Base-by-base conservation (phyloP, 2,329 filamentous ascomycete species). In the Apiospora phragmitis region DNA sequence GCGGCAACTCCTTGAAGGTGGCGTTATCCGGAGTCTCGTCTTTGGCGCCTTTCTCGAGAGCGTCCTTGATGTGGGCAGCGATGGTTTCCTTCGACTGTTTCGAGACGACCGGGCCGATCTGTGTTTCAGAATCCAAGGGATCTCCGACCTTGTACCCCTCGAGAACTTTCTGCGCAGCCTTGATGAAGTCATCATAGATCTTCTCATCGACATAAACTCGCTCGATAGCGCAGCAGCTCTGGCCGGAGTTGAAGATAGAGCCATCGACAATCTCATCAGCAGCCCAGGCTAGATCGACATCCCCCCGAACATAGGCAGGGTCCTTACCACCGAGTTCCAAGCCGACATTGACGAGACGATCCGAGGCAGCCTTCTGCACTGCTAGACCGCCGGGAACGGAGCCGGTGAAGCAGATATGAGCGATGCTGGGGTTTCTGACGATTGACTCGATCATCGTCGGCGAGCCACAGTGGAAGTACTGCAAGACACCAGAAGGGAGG, bases 181-280 rank as follows among this genome's bases (percentile, higher is more conserved):
- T 86, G 68, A 98, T 87, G 77, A 98, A 98, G 16, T 89, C 84
- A 77, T 97, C 94, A 80, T 98, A 91, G 67, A 98, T 89, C 75
- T 89, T 91, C 78, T 93, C 92, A 77, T 96, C 91, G 6, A 98
- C 95, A 77, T 98, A 98, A 26, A 98, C 90, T 43, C 95, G 88
- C 84, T 98, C 95, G 69, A 98, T 87, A 32, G 94, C 93, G 83
- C 95, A 98, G 86, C 95, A 98, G 80, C 94, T 97, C 85, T 98
- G 95, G n/a, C 95, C 95, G 68, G 95, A 97, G 84, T 98, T 98
- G 87, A 98, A 98, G 70, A 98, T 86, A n/a, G 94, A 92, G 26
- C 95, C 95, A 76, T 98, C 95, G 18, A 98, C 94, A 77, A 98
- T 96, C 82, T 98, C 94, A 75, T 93, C 94, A 0, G 95, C 95